Percentiles rank a stretch among this genome's conserved stretches.
Evolutionary conservation across 2,329 filamentous ascomycete species (phyloP).

Genomic region (Aspergillus ruber): DNA sequence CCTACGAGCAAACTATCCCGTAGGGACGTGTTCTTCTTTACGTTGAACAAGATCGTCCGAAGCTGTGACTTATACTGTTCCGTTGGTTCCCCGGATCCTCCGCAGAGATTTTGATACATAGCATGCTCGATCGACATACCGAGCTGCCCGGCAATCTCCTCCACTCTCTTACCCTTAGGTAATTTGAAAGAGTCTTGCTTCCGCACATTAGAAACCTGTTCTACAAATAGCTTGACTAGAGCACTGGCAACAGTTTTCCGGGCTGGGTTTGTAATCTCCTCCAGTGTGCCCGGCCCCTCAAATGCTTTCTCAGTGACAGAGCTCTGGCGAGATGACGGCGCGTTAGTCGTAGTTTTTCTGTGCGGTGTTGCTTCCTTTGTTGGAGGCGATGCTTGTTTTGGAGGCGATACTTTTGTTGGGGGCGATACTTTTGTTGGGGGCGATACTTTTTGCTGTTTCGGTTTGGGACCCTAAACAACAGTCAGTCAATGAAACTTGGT

Average conservation of each 20-base stretch:
- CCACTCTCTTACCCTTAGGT: slow-evolving; percentile 57
- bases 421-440: slow-evolving; percentile 25
- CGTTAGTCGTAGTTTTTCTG: slow-evolving; percentile 27
- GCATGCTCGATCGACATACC: slow-evolving; percentile 75
- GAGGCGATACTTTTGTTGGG: slow-evolving; percentile 20
- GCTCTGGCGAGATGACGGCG: slow-evolving; percentile 20
- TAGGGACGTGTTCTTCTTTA: slow-evolving; percentile 80
- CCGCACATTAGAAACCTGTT: slow-evolving; percentile 60
- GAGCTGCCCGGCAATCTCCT: slow-evolving; percentile 61
- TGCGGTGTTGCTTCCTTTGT: slow-evolving; percentile 16
- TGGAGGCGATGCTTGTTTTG: slow-evolving; percentile 27
- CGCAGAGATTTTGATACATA: slow-evolving; percentile 49
- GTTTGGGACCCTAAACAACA: slow-evolving; percentile 30
- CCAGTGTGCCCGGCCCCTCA: slow-evolving; percentile 30
- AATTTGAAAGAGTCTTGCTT: slow-evolving; percentile 60
- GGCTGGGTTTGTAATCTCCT: slow-evolving; percentile 53
- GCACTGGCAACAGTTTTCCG: slow-evolving; percentile 65
- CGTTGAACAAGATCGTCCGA: slow-evolving; percentile 72
- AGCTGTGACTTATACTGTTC: slow-evolving; percentile 58
- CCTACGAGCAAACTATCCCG: slow-evolving; percentile 68
- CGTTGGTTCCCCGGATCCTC: slow-evolving; percentile 46
- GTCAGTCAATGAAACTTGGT: slow-evolving; percentile 17
- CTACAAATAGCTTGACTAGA: slow-evolving; percentile 62
- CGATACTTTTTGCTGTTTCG: slow-evolving; percentile 37
- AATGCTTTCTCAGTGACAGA: slow-evolving; percentile 26